phyloP scores from a whole-genome alignment of 2,329 filamentous ascomycete genomes.

The Claviceps sorghi region DNA sequence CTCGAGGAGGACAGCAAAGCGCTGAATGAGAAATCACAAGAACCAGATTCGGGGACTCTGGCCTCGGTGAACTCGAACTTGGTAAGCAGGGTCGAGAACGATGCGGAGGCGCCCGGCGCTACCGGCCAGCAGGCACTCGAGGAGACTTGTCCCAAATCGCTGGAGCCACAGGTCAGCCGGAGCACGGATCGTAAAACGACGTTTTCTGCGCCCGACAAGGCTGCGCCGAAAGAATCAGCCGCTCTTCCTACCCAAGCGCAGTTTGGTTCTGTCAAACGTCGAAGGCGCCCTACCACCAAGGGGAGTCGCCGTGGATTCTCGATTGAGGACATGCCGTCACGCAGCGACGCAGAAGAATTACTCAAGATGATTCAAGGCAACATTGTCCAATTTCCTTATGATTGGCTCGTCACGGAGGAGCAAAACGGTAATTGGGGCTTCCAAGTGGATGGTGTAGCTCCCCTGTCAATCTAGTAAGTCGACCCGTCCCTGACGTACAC shows the following conservation, averaged over 20 bases:
- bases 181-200: constrained; percentile 38
- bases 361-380: constrained; percentile 73
- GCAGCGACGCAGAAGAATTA: constrained; percentile 66
- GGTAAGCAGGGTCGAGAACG: constrained; percentile 4
- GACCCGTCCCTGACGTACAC: too few species aligned
- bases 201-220: constrained; percentile 39
- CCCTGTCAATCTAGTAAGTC: constrained; percentile 89
- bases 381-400: constrained; percentile 84
- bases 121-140: constrained; percentile 35
- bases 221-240: constrained; percentile 23
- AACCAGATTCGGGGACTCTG: constrained; percentile 4
- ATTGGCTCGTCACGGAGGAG: constrained; percentile 88
- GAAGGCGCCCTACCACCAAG: constrained; percentile 56
- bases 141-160: constrained; percentile 15
- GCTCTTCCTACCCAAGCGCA: constrained; percentile 16
- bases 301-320: constrained; percentile 49
- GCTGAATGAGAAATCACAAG: constrained; percentile 20
- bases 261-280: constrained; percentile 40
- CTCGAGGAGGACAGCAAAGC: constrained; percentile 15
- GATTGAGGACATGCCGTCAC: constrained; percentile 61
- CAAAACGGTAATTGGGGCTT: constrained; percentile 92
- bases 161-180: constrained; percentile 23
- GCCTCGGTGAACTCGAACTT: constrained; percentile 27
- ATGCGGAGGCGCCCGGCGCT: constrained; percentile 18
- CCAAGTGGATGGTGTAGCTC: constrained; percentile 88